phyloP scores from a whole-genome alignment of 73 alveolate genomes.

The Blepharisma stoltei region DNA sequence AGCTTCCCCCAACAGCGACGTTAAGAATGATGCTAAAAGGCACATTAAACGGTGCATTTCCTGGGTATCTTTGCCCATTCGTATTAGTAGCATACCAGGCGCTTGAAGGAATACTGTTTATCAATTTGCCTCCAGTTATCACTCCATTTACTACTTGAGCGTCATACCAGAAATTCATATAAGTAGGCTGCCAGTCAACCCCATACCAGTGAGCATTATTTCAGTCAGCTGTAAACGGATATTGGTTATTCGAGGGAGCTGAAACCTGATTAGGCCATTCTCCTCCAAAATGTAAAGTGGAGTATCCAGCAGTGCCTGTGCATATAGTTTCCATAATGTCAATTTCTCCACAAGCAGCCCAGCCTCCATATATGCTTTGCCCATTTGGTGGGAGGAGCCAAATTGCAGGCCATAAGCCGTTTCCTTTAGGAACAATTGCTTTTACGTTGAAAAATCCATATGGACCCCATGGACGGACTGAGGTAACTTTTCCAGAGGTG shows the following conservation, averaged over 20 bases:
- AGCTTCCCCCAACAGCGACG: constrained; percentile 18
- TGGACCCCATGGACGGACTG: background rate
- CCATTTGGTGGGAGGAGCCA: background rate
- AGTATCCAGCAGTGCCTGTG: background rate
- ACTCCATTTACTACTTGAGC: background rate
- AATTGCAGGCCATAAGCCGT: constrained; percentile 28
- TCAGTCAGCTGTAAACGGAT: constrained; percentile 24
- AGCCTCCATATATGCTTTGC: constrained; percentile 8
- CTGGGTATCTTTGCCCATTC: constrained; percentile 17
- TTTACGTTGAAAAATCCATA: constrained; percentile 24
- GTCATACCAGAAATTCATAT: constrained; percentile 20
- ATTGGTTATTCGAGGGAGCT: background rate
- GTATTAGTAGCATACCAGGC: constrained; percentile 8
- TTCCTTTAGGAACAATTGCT: constrained; percentile 28
- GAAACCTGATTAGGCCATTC: constrained; percentile 14
- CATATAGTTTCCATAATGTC: constrained; percentile 29
- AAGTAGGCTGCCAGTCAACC: constrained; percentile 4
- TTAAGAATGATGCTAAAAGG: constrained; percentile 2
- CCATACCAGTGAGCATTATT: constrained; percentile 4
- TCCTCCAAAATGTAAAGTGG: constrained; percentile 28
- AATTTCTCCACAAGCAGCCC: constrained; percentile 35
- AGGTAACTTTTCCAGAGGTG: constrained; percentile 18
- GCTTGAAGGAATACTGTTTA: constrained; percentile 7
- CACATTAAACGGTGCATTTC: constrained; percentile 28
- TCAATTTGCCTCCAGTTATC: background rate